phyloP scores from a whole-genome alignment of 106 monocot genomes.

The Agapanthus africanus region DNA sequence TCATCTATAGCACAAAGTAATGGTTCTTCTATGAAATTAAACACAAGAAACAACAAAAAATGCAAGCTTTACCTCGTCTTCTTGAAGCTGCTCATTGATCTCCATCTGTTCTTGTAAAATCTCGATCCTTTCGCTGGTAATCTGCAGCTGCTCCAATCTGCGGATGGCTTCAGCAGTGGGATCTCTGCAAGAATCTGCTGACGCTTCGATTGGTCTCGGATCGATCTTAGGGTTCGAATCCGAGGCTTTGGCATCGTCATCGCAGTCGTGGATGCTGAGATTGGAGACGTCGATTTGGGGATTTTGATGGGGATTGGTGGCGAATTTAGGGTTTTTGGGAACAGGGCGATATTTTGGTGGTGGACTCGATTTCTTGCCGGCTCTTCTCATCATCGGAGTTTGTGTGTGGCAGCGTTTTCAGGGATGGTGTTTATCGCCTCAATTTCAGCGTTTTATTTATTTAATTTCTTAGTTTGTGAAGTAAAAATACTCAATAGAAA shows the following conservation, averaged over 20 bases:
- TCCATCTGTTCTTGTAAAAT: slow-evolving; percentile 8
- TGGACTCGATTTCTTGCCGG: too few species aligned
- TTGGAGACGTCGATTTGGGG: background rate
- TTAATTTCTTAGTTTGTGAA: too few species aligned
- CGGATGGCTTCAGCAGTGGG: background rate
- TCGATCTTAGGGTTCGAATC: background rate
- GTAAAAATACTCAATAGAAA: too few species aligned
- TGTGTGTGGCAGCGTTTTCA: too few species aligned
- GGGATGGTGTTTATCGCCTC: too few species aligned
- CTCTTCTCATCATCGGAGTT: too few species aligned
- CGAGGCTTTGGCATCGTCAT: background rate
- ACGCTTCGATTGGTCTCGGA: background rate
- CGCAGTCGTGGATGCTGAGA: background rate
- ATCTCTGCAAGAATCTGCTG: background rate
- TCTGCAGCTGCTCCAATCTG: slow-evolving; percentile 11
- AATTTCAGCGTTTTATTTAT: too few species aligned
- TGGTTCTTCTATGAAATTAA: too few species aligned
- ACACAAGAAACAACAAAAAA: too few species aligned
- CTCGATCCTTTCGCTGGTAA: background rate
- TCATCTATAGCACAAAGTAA: too few species aligned
- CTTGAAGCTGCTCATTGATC: slow-evolving; percentile 18
- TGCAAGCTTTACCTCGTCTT: slow-evolving; percentile 14
- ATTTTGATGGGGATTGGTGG: background rate
- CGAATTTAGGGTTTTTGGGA: background rate
- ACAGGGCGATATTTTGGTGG: too few species aligned